Evolutionary conservation across 305 asterid species (phyloP).

Genomic region (Solanum chacoense): DNA sequence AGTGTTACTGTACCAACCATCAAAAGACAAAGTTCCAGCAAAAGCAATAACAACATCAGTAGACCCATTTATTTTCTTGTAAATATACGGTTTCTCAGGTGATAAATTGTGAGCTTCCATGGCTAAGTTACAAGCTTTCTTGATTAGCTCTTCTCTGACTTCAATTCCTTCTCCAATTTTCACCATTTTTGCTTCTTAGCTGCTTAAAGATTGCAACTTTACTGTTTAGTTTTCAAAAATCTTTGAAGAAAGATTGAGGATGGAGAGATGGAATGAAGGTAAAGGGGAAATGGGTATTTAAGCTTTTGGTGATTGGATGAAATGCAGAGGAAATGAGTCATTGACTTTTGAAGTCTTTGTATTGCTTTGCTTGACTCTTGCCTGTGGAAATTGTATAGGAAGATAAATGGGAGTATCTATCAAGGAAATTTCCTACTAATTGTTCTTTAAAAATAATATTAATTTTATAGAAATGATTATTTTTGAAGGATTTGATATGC

Average conservation of each 20-base stretch:
- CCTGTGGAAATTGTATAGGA: neutral
- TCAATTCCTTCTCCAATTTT: slow-evolving; percentile 43
- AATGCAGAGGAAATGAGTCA: neutral
- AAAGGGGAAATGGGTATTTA: neutral
- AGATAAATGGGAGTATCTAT: neutral
- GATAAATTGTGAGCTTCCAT: slow-evolving; percentile 55
- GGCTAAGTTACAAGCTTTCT: slow-evolving; percentile 47
- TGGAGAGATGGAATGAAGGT: neutral
- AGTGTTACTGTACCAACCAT: slow-evolving; percentile 35
- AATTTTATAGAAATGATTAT: neutral
- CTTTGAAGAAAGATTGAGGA: neutral
- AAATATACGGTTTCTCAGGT: slow-evolving; percentile 38
- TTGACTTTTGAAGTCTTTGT: neutral
- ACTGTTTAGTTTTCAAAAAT: neutral
- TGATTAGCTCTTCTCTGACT: slow-evolving; percentile 41
- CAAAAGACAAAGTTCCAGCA: slow-evolving; percentile 56
- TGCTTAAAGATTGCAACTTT: neutral
- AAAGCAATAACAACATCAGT: slow-evolving; percentile 49
- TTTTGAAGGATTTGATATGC: neutral
- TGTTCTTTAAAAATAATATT: neutral
- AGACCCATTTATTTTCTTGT: slow-evolving; percentile 35
- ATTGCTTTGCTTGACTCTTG: neutral
- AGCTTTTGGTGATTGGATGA: neutral
- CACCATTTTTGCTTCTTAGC: neutral
- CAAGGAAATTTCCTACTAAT: neutral